Conservation (phyloP, 192 early-diverging fungal species). For the Gonapodya prolifera region DNA sequence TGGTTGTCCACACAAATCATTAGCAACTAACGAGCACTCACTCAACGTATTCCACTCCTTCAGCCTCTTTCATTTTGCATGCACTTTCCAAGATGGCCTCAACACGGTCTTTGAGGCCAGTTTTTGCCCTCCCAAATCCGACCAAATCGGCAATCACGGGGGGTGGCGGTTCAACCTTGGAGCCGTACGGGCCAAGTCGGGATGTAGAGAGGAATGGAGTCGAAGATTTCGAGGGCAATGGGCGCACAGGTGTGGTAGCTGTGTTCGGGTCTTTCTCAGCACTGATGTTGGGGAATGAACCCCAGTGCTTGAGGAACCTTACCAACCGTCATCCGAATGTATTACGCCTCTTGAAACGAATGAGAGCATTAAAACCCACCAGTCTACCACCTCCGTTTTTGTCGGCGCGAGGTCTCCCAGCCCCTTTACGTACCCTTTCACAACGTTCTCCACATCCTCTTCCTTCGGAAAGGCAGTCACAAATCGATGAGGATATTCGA, state of each 20-base stretch:
- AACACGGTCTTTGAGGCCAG: background rate
- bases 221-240: background rate
- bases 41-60: background rate
- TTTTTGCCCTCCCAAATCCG: constrained; percentile 2
- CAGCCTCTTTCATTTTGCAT: background rate
- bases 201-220: background rate
- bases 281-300: background rate
- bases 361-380: too few species aligned
- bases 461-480: constrained; percentile 54
- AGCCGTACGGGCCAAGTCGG: background rate
- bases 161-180: background rate
- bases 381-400: constrained; percentile 38
- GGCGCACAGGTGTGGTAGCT: background rate
- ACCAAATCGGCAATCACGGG: background rate
- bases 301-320: constrained; percentile 4
- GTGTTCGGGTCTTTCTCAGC: background rate
- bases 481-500: constrained; percentile 39
- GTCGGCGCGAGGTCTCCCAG: constrained; percentile 44
- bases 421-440: constrained; percentile 50
- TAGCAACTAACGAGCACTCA: background rate
- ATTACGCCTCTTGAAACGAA: too few species aligned
- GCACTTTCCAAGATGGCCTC: background rate
- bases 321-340: too few species aligned
- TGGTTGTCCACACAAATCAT: background rate
- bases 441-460: constrained; percentile 43